phyloP scores from a whole-genome alignment of 1,284 basidiomycete genomes.

The Blastosporella zonata region DNA sequence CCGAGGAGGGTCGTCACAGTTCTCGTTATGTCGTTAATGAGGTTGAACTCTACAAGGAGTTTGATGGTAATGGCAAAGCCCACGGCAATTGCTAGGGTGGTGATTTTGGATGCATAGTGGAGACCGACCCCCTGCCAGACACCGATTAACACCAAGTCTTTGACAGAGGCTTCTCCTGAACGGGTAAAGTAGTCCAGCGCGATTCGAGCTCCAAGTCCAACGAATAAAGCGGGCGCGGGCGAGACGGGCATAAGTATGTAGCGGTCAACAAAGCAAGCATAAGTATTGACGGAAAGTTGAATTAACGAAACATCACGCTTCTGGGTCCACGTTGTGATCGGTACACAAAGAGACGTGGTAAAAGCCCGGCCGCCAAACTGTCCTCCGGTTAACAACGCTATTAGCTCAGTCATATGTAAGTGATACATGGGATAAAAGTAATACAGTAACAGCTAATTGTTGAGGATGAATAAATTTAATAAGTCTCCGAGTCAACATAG shows the following conservation, averaged over 20 bases:
- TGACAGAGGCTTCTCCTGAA: constrained; percentile 43
- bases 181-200: constrained; percentile 54
- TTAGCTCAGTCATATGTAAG: constrained; percentile 1
- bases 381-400: constrained; percentile 5
- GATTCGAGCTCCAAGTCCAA: constrained; percentile 67
- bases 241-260: constrained; percentile 38
- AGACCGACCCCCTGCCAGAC: constrained; percentile 73
- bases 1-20: constrained; percentile 59
- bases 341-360: too few relatives aligned
- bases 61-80: constrained; percentile 57
- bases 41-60: constrained; percentile 56
- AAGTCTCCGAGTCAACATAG: constrained; percentile 53
- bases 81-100: constrained; percentile 51
- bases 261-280: constrained; percentile 25
- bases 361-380: too few relatives aligned
- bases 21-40: constrained; percentile 48
- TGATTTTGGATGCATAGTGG: constrained; percentile 59
- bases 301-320: neutral
- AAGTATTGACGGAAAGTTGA: neutral
- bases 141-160: constrained; percentile 63
- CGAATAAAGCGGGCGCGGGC: constrained; percentile 44
- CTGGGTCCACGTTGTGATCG: constrained; percentile 1
- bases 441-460: neutral
- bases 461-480: neutral
- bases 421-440: neutral